Conservation (phyloP, 108 stramenopile species). For the Aurantiochytrium sp. region DNA sequence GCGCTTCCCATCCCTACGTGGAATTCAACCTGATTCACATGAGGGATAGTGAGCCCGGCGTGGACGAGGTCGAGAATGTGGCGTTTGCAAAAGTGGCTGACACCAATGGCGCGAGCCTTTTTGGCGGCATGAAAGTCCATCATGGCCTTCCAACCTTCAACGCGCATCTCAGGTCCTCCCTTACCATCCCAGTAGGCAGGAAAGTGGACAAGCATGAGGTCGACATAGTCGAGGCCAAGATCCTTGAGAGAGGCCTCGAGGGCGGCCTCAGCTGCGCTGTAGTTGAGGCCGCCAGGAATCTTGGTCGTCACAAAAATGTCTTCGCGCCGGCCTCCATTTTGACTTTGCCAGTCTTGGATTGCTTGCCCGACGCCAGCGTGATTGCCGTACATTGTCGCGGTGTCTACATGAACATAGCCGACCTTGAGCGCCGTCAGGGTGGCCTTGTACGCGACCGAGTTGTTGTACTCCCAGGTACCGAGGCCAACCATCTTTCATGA, state of each 20-base stretch:
- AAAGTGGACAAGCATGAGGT: constrained; percentile 70
- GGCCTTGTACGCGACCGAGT: neutral
- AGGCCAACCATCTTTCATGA: neutral
- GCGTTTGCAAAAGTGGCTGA: constrained; percentile 60
- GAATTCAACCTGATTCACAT: constrained; percentile 72
- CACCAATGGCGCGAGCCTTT: constrained; percentile 60
- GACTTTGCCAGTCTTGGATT: constrained; percentile 57
- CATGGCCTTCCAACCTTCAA: constrained; percentile 76
- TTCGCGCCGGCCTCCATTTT: constrained; percentile 44
- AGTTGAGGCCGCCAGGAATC: constrained; percentile 81
- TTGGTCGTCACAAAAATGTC: constrained; percentile 83
- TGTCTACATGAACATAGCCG: constrained; percentile 79
- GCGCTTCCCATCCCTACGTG: constrained; percentile 33
- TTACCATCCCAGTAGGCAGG: constrained; percentile 38
- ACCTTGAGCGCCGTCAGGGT: constrained; percentile 3
- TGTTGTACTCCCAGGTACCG: constrained; percentile 14
- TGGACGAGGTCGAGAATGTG: constrained; percentile 55
- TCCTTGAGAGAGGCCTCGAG: constrained; percentile 49
- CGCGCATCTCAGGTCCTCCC: neutral
- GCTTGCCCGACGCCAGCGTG: constrained; percentile 74
- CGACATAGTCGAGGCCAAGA: constrained; percentile 71
- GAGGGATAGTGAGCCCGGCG: constrained; percentile 56
- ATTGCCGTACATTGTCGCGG: constrained; percentile 88
- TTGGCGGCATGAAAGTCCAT: constrained; percentile 58
- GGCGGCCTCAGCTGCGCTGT: constrained; percentile 54